These are phyloP conservation scores for Diplosphaera chodatii DNA, from an alignment of 139 green algal genomes.

Conservation along the genomic window DNA sequence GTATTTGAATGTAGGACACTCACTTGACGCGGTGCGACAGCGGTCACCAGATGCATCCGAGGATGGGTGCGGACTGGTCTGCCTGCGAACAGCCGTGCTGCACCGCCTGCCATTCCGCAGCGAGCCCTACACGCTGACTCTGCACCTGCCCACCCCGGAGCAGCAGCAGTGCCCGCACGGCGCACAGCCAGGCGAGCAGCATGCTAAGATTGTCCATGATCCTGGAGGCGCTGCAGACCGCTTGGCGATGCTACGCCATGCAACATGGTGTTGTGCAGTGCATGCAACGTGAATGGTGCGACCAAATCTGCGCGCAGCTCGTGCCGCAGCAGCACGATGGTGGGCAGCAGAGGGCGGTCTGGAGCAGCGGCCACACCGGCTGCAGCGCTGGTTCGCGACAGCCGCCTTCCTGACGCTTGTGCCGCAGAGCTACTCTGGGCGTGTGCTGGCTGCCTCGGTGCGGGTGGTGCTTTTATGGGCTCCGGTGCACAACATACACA, in stretches of 20 bases:
- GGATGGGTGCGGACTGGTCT: slow-evolving; percentile 10
- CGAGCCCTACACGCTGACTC: slow-evolving; percentile 51
- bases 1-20: not conserved
- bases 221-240: too few relatives aligned
- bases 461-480: too few relatives aligned
- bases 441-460: slow-evolving; percentile 49
- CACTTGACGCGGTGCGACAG: not conserved
- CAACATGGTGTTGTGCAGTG: too few relatives aligned
- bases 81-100: slow-evolving; percentile 22
- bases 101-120: slow-evolving; percentile 37
- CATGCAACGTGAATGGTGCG: slow-evolving; percentile 11
- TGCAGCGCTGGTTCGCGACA: slow-evolving; percentile 73
- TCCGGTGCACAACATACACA: not conserved
- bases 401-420: slow-evolving; percentile 53
- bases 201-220: too few relatives aligned
- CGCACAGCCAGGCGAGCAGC: not conserved
- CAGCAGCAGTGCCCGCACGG: not conserved
- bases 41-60: slow-evolving; percentile 16
- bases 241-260: too few relatives aligned
- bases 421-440: slow-evolving; percentile 58
- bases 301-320: slow-evolving; percentile 18
- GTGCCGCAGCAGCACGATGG: slow-evolving; percentile 1
- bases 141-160: slow-evolving; percentile 40
- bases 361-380: slow-evolving; percentile 30
- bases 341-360: not conserved